Conservation (phyloP, 768 basidiomycete species). For the Amyloporia xantha region DNA sequence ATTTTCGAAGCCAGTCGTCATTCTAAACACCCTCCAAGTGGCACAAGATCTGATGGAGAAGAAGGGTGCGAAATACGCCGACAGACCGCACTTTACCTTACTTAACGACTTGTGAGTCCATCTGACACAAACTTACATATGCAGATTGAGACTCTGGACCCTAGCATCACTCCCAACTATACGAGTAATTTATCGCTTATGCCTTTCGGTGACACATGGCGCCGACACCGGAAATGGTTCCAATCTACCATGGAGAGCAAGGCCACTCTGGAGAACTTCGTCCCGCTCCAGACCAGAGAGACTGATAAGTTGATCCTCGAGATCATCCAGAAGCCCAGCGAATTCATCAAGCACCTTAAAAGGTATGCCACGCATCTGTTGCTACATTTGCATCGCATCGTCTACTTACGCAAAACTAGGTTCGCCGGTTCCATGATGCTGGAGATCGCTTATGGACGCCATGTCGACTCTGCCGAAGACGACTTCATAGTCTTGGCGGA, state of each 20-base stretch:
- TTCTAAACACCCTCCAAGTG: conserved; percentile 17
- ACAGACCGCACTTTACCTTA: conserved; percentile 14
- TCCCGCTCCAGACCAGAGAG: conserved; percentile 21
- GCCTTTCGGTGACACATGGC: conserved; percentile 22
- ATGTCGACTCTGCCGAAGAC: conserved; percentile 25
- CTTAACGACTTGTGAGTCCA: conserved; percentile 16
- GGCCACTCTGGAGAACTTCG: conserved; percentile 12
- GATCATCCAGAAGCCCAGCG: conserved; percentile 21
- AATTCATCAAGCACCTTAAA: conserved; percentile 18
- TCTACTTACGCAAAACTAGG: not conserved
- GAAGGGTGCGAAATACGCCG: conserved; percentile 19
- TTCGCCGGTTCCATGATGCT: conserved; percentile 23
- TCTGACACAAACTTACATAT: not conserved
- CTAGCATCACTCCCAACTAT: not conserved
- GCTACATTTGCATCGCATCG: not conserved
- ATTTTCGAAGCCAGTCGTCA: conserved; percentile 10
- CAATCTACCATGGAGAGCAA: conserved; percentile 19
- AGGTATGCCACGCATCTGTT: not conserved
- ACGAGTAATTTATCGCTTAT: conserved; percentile 12
- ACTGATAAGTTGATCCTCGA: conserved; percentile 19
- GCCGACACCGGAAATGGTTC: conserved; percentile 23
- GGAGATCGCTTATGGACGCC: conserved; percentile 28
- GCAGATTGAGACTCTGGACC: too few relatives aligned
- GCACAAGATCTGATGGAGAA: conserved; percentile 22
- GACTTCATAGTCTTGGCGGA: conserved; percentile 24